Base-by-base conservation (phyloP, 139 green algal genomes). In the Asterochloris erici region DNA sequence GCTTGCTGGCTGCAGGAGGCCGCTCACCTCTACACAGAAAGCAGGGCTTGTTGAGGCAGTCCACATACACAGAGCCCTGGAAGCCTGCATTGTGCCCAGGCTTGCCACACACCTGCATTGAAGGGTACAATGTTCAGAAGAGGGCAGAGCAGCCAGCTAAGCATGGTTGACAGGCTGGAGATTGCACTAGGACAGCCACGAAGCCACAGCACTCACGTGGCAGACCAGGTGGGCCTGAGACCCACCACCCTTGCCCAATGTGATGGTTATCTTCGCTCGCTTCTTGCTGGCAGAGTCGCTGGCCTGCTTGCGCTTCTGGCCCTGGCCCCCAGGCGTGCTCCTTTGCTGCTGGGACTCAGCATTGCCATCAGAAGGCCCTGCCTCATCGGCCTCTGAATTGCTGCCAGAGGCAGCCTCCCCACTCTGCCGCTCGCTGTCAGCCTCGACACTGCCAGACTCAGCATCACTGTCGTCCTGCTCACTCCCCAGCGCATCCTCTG, bases 21-120 rank as follows among this genome's bases (percentile, higher is more conserved):
- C 9, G 23, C 71, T 77, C 38, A 26, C 26, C 28, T 28, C 14
- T 28, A 23, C 91, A 96, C 47, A 97, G 88, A 81, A 95, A 97
- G 86, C 94, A 98, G 24, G 93, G 94, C 81, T 93, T 95, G 86
- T 97, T 96, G 79, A 91, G 90, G 82, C 95, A 98, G 87, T 98
- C 95, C 1, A 70, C 38, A 74, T 75, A 96, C 1, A 90, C 88
- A 29, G 90, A 86, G 0, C 93, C 94, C 11, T 95, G 84, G 84
- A 98, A 98, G 63, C 95, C 95, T 0, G 95, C 94, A n/a, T 82
- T 84, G 85, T 98, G 95, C 1, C 89, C 95, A 0, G 63, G 84
- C 70, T 88, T 83, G 27, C 95, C 95, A 75, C 95, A 98, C 0
- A 98, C 95, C 92, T 98, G 89, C 38, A 84, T 23, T 14, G 29